Percentiles rank a stretch among this genome's conserved stretches.
phyloP scores from a whole-genome alignment of 2,329 filamentous ascomycete species.

The Colletotrichum simmondsii region DNA sequence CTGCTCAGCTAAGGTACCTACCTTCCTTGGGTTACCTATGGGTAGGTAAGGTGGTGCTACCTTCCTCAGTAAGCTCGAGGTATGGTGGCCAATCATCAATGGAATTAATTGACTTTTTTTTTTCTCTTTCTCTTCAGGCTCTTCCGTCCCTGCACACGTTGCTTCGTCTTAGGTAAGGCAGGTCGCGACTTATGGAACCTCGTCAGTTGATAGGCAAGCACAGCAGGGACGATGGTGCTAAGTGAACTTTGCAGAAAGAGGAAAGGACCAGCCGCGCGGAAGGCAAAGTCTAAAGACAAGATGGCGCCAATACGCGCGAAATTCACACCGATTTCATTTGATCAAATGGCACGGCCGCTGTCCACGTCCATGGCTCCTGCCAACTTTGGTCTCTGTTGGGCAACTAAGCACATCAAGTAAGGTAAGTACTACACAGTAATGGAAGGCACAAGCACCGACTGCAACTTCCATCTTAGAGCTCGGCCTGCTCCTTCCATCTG shows the following conservation, averaged over 20 bases:
- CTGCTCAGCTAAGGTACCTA: too few species aligned
- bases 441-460: neutral
- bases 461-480: neutral
- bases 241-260: neutral
- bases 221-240: neutral
- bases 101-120: neutral
- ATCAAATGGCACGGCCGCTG: neutral
- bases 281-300: neutral
- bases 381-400: neutral
- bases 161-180: neutral
- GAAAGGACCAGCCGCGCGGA: conserved; percentile 14
- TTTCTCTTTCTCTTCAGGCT: neutral
- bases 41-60: too few species aligned
- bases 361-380: neutral
- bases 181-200: too few species aligned
- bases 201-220: too few species aligned
- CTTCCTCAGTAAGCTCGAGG: neutral
- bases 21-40: too few species aligned
- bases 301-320: neutral
- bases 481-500: neutral
- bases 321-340: neutral
- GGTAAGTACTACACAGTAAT: too few species aligned
- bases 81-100: neutral
- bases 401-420: too few species aligned
- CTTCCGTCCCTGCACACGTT: neutral